These are phyloP conservation scores for Mortierella antarctica DNA, from an alignment of 192 early-diverging fungal species.

Conservation along the genomic window DNA sequence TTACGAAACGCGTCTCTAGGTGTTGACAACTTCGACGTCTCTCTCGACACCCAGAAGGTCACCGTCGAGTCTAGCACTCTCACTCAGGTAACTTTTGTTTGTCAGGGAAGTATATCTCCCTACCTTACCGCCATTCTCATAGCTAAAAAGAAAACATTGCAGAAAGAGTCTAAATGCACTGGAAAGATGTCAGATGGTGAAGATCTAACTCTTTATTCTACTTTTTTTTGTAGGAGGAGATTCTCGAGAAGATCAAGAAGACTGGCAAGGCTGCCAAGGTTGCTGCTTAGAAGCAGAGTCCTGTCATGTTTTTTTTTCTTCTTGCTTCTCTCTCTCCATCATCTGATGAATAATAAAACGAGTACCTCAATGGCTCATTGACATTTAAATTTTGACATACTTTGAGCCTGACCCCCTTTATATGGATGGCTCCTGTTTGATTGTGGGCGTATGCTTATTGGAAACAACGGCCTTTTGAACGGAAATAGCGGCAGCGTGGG, in stretches of 20 bases:
- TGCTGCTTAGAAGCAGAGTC: neutral
- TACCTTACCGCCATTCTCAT: neutral
- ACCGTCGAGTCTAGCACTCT: constrained; percentile 56
- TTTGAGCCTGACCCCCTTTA: too few relatives aligned
- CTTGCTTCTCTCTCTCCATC: too few relatives aligned
- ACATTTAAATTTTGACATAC: too few relatives aligned
- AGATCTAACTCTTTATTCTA: neutral
- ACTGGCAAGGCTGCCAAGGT: constrained; percentile 53
- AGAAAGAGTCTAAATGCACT: neutral
- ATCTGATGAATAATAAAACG: too few relatives aligned
- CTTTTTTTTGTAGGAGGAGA: constrained; percentile 24
- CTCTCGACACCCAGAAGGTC: constrained; percentile 71
- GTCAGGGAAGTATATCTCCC: neutral
- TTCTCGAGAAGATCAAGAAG: constrained; percentile 45
- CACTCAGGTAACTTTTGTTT: constrained; percentile 15
- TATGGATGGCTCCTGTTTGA: neutral
- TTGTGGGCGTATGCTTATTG: constrained; percentile 7
- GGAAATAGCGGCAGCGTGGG: neutral
- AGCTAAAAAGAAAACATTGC: neutral
- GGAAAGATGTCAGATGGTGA: too few relatives aligned
- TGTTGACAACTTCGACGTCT: constrained; percentile 66
- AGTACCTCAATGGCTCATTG: too few relatives aligned
- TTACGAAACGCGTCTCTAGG: constrained; percentile 9
- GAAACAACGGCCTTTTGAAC: constrained; percentile 32
- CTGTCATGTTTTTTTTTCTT: too few relatives aligned